Conservation (phyloP, 2,329 filamentous ascomycete species). For the Albifimbria verrucaria region DNA sequence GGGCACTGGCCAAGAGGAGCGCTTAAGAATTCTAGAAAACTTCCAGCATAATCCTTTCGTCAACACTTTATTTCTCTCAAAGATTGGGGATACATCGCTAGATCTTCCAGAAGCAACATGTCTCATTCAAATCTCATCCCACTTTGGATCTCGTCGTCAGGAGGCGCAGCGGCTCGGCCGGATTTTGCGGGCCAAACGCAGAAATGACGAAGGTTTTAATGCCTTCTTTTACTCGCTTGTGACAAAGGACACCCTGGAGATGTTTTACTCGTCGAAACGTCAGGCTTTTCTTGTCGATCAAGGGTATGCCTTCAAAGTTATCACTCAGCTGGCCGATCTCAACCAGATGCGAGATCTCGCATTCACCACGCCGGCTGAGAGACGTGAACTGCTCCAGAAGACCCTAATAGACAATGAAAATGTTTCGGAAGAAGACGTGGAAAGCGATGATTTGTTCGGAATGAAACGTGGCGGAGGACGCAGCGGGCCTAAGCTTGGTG, state of each 20-base stretch:
- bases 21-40: constrained; percentile 79
- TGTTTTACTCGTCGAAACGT: constrained; percentile 88
- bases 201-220: constrained; percentile 94
- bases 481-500: background rate
- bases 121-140: constrained; percentile 90
- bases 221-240: constrained; percentile 95
- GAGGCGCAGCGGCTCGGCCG: constrained; percentile 88
- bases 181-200: constrained; percentile 83
- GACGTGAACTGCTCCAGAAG: constrained; percentile 74
- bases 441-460: constrained; percentile 1
- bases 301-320: constrained; percentile 94
- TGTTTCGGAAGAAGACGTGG: constrained; percentile 4
- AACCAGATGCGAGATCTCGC: constrained; percentile 71
- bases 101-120: constrained; percentile 92
- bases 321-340: constrained; percentile 82
- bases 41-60: constrained; percentile 85
- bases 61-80: constrained; percentile 88
- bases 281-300: constrained; percentile 93
- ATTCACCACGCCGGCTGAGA: constrained; percentile 69
- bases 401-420: constrained; percentile 74
- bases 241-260: constrained; percentile 80
- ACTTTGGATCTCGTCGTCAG: constrained; percentile 90
- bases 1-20: constrained; percentile 75
- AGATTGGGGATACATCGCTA: constrained; percentile 91
- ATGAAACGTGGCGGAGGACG: background rate